phyloP scores from a whole-genome alignment of 2,329 filamentous ascomycete genomes.

The Penicillium janthinellum region DNA sequence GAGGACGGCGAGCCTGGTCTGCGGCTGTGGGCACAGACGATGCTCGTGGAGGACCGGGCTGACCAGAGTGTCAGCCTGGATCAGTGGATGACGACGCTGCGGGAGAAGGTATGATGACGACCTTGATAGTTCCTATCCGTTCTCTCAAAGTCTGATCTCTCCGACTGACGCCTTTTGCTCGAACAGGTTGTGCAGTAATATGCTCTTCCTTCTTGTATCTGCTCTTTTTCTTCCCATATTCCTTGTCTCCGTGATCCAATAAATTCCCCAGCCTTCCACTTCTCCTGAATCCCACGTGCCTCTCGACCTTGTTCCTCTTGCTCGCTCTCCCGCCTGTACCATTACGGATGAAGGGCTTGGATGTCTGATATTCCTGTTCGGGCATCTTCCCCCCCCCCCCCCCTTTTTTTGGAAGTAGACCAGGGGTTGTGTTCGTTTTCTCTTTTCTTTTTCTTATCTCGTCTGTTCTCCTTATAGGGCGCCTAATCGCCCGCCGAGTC shows the following conservation, averaged over 20 bases:
- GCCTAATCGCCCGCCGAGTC: neutral
- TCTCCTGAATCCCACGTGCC: neutral
- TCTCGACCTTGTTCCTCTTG: neutral
- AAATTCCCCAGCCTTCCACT: slow-evolving; percentile 1
- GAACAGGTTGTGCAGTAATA: slow-evolving; percentile 22
- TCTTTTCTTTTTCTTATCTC: neutral
- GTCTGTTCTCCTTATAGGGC: neutral
- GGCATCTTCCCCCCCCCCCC: neutral
- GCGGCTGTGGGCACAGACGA: slow-evolving; percentile 94
- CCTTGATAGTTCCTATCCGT: slow-evolving; percentile 9
- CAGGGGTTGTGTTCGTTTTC: slow-evolving; percentile 1
- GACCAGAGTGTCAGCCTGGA: slow-evolving; percentile 91
- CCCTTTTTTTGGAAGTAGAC: slow-evolving; percentile 20
- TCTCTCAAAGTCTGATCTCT: slow-evolving; percentile 6
- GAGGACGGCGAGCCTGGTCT: slow-evolving; percentile 95
- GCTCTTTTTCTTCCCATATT: neutral
- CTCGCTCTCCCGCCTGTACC: slow-evolving; percentile 20
- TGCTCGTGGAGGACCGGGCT: slow-evolving; percentile 90
- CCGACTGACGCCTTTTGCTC: slow-evolving; percentile 1
- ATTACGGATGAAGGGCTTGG: slow-evolving; percentile 19
- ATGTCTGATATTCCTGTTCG: slow-evolving; percentile 11
- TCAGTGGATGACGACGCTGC: slow-evolving; percentile 87
- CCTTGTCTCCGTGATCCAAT: neutral
- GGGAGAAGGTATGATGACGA: slow-evolving; percentile 78
- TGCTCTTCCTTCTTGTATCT: neutral